Conservation (phyloP, 306 rosid species). For the Quercus robur region DNA sequence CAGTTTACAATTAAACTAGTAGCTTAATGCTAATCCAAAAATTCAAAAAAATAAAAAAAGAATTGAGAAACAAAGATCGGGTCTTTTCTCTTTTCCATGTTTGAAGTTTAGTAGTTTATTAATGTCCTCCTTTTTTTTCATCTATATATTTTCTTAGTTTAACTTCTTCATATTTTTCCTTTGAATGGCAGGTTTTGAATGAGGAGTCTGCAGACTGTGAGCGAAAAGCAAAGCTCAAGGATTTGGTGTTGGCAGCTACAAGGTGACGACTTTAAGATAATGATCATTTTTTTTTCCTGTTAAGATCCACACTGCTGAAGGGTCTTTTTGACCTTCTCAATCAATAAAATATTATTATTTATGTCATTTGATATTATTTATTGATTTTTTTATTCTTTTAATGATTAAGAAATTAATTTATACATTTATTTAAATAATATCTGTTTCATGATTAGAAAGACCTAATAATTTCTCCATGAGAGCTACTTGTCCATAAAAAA, state of each 20-base stretch:
- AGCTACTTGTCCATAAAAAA: no score
- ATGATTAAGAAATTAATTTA: no score
- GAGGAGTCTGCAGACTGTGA: conserved; percentile 30
- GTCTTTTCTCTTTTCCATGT: background rate
- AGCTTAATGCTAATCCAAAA: background rate
- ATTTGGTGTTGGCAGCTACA: conserved; percentile 57
- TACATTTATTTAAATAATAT: no score
- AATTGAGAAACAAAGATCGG: no score
- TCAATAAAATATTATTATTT: no score
- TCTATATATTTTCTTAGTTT: background rate
- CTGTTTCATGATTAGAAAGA: no score
- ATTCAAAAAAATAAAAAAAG: background rate
- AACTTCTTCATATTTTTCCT: background rate
- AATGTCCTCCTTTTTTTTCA: background rate
- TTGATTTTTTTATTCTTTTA: no score
- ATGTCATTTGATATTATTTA: no score
- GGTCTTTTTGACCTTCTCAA: no score
- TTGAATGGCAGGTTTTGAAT: conserved; percentile 43
- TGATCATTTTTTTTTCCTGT: no score
- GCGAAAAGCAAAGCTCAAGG: conserved; percentile 47
- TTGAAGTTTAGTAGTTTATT: background rate
- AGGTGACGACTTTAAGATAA: conserved; percentile 36
- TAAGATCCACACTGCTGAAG: no score
- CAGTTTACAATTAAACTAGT: background rate
- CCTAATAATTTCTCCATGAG: no score